Evolutionary conservation across 257 asterid species (phyloP).

Genomic region (Agastache rugosa): DNA sequence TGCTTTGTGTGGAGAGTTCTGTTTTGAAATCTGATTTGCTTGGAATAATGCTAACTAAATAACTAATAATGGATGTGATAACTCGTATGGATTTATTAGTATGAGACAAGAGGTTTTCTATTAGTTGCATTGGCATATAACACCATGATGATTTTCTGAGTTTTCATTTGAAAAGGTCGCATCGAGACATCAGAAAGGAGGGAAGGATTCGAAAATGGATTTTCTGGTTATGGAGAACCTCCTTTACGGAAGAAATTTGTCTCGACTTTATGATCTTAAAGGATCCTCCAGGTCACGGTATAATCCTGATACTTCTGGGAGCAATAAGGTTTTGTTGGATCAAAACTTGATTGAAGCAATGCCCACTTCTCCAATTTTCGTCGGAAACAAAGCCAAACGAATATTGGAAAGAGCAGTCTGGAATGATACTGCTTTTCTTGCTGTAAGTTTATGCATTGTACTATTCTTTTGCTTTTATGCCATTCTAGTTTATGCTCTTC

Average conservation of each 20-base stretch:
- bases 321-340: constrained; percentile 85
- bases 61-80: constrained; percentile 1
- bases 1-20: neutral
- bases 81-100: neutral
- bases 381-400: constrained; percentile 88
- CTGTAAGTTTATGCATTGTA: constrained; percentile 58
- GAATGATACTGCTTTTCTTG: constrained; percentile 93
- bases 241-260: constrained; percentile 73
- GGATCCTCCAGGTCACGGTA: constrained; percentile 92
- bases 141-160: constrained; percentile 21
- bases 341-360: constrained; percentile 93
- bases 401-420: constrained; percentile 88
- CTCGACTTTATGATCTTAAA: constrained; percentile 86
- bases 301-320: constrained; percentile 85
- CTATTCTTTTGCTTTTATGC: neutral
- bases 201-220: constrained; percentile 92
- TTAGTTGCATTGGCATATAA: constrained; percentile 23
- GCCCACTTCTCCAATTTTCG: constrained; percentile 94
- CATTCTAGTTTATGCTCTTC: neutral
- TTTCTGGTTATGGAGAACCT: constrained; percentile 91
- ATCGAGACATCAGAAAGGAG: constrained; percentile 76
- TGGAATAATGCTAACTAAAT: neutral
- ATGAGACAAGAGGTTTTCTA: neutral
- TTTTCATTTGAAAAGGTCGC: constrained; percentile 60
- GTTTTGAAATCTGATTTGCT: constrained; percentile 1